Evolutionary conservation across 345 rosid species (phyloP), one percentile per base, ranked within the genome.

Genomic region (Sisymbrium altissimum): DNA sequence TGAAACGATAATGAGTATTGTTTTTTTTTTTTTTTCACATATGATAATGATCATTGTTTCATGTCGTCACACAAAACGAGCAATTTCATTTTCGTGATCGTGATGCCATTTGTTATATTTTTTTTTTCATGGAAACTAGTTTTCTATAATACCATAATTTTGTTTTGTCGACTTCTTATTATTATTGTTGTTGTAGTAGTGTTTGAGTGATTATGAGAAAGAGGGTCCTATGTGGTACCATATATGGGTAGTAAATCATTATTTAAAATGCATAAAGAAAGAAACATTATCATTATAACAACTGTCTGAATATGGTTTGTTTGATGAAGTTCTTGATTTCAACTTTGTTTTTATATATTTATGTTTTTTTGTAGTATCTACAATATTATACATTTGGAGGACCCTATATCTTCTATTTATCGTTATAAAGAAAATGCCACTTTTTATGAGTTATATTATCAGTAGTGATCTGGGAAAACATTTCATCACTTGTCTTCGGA

Each of bases 281-380:
- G 18, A 66, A 50, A 67, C 78, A 59, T 39, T 39, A 74, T 75
- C 61, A 75, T 61, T 52, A 35, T 53, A 70, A 58, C 79, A 69
- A 41, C 70, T 69, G 74, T 69, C 64, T 62, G 62, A 69, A 52
- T 67, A 68, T 67, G 64, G 74, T 75, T 64, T 62, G 64, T 69
- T 69, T 76, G 25, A 69, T 69, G 58, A 76, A 52, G 19, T 32
- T 63, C 25, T 76, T 68, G 70, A 61, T 68, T 54, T 18, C 13
- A 69, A 41, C 19, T 44, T 68, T 52, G 12, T 15, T 66, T 41
- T 38, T 17, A 9, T 62, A n/a, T n/a, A n/a, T n/a, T n/a, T n/a
- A n/a, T n/a, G 32, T 44, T 46, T 25, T 33, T 45, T 8, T 50
- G 46, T 27, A 19, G 29, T 55, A 56, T 65, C 38, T 73, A 45